phyloP scores from a whole-genome alignment of 169 alveolate genomes.

The Besnoitia besnoiti region DNA sequence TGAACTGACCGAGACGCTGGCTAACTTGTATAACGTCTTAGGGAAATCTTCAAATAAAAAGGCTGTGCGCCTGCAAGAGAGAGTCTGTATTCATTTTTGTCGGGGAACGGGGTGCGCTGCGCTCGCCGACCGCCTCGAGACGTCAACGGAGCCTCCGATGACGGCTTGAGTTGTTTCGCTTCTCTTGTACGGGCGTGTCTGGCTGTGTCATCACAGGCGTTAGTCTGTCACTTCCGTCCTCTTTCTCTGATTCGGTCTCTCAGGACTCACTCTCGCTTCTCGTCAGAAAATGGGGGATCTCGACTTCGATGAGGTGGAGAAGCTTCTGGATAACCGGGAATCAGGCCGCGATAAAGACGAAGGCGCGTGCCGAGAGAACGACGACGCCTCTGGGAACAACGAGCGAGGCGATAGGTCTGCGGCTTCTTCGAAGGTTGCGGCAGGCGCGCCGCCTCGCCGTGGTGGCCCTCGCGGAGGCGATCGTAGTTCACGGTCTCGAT shows the following conservation, averaged over 20 bases:
- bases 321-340: conserved; percentile 1
- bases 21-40: too few relatives aligned
- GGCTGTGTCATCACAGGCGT: too few relatives aligned
- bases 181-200: background rate
- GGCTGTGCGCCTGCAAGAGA: too few relatives aligned
- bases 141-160: background rate
- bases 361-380: background rate
- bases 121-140: too few relatives aligned
- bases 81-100: background rate
- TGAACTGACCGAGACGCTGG: too few relatives aligned
- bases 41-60: too few relatives aligned
- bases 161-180: background rate
- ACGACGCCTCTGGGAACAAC: background rate
- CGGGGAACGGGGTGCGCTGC: background rate
- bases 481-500: background rate
- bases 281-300: background rate
- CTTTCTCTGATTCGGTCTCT: background rate
- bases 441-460: background rate
- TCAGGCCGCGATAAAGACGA: background rate
- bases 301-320: background rate
- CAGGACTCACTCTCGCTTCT: background rate
- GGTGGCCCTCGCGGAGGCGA: conserved; percentile 1
- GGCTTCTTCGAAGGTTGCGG: background rate
- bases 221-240: background rate
- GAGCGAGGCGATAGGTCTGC: background rate